Evolutionary conservation across 257 asterid species (phyloP).

Genomic region (Perilla frutescens): DNA sequence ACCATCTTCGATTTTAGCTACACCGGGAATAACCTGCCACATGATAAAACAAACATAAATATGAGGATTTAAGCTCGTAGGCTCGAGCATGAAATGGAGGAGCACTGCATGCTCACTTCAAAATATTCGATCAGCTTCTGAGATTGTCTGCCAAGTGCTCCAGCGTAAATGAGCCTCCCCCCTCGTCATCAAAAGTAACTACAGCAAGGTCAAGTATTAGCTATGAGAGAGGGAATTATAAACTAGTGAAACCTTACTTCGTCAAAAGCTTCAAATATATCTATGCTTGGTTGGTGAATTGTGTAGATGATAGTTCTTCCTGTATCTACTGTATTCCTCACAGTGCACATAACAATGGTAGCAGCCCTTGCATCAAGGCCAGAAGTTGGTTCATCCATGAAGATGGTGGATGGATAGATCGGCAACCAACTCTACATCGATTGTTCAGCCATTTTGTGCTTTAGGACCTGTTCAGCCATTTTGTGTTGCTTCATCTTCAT

Average conservation of each 20-base stretch:
- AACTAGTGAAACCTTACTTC: no score
- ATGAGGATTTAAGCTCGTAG: background rate
- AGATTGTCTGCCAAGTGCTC: conserved; percentile 59
- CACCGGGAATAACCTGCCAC: conserved; percentile 53
- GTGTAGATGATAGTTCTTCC: no score
- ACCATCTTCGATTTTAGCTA: conserved; percentile 53
- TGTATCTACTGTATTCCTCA: no score
- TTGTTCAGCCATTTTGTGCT: no score
- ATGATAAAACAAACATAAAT: conserved; percentile 9
- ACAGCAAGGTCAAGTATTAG: background rate
- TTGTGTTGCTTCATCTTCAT: no score
- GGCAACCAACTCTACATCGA: conserved; percentile 66
- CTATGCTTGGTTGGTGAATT: no score
- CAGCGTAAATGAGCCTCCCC: conserved; percentile 58
- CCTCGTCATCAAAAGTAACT: conserved; percentile 61
- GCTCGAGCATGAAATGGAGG: no score
- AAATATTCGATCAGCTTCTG: no score
- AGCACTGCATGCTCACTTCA: conserved; percentile 63
- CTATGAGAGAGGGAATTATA: background rate
- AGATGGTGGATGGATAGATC: conserved; percentile 65
- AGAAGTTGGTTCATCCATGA: conserved; percentile 73
- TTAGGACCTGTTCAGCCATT: no score
- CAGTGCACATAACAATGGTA: no score
- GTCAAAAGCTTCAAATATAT: no score
- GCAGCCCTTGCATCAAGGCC: conserved; percentile 74